These are phyloP conservation scores for Aspergillus ibericus DNA, from an alignment of 2,329 filamentous ascomycete species.

Conservation along the genomic window DNA sequence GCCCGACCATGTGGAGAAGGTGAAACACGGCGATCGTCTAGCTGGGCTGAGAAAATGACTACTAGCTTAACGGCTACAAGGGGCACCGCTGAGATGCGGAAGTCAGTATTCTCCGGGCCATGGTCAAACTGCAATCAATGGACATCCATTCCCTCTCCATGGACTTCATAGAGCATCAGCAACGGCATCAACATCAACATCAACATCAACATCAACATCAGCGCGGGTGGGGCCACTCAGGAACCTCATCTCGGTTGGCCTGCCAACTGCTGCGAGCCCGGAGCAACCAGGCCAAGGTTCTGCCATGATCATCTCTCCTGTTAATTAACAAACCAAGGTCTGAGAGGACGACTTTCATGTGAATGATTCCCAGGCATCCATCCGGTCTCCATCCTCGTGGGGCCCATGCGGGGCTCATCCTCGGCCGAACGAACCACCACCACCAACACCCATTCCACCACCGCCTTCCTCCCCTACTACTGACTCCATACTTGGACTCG, in stretches of 20 bases:
- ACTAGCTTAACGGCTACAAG: background rate
- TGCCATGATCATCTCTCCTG: background rate
- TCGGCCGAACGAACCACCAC: background rate
- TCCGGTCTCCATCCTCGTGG: background rate
- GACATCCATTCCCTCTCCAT: too few species aligned
- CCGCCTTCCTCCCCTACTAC: too few species aligned
- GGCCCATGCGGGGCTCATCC: background rate
- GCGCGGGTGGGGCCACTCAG: background rate
- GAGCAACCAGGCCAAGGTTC: background rate
- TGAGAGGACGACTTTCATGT: background rate
- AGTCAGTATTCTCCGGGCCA: background rate
- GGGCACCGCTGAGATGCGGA: background rate
- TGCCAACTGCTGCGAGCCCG: background rate
- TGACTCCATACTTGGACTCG: background rate
- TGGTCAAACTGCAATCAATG: too few species aligned
- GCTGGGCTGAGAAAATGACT: background rate
- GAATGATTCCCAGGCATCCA: too few species aligned
- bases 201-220: too few species aligned
- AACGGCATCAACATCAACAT: background rate
- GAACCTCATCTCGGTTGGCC: background rate
- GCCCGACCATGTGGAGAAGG: conserved; percentile 1
- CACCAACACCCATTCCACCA: background rate
- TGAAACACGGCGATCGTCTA: conserved; percentile 1
- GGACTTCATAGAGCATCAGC: too few species aligned
- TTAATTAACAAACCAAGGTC: background rate